Evolutionary conservation across 2,329 filamentous ascomycete species (phyloP).

Genomic region (Dactylonectria estremocensis): DNA sequence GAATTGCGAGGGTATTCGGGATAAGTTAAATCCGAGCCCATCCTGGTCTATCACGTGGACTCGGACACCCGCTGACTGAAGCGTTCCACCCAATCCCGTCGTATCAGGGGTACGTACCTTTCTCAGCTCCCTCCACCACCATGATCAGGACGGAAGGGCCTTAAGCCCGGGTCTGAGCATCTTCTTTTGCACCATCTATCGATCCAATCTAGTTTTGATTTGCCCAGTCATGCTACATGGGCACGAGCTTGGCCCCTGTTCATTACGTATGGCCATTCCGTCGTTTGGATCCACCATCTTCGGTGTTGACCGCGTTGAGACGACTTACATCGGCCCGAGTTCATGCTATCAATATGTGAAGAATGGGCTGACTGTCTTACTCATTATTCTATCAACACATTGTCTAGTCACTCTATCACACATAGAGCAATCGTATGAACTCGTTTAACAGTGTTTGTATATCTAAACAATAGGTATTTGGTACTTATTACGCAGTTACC

Average conservation of each 20-base stretch:
- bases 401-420: neutral
- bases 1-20: conserved; percentile 9
- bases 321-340: neutral
- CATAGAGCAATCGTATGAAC: neutral
- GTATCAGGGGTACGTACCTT: conserved; percentile 14
- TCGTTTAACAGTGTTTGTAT: neutral
- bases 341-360: neutral
- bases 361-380: neutral
- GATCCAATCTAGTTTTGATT: neutral
- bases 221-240: neutral
- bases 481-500: neutral
- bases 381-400: neutral
- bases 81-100: neutral
- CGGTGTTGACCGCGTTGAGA: neutral
- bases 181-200: neutral
- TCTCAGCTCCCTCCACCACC: conserved; percentile 9
- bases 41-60: conserved; percentile 10
- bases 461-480: too few relatives aligned
- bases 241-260: neutral
- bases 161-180: neutral
- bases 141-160: neutral
- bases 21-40: conserved; percentile 15
- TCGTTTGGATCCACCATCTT: neutral
- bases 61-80: neutral
- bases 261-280: neutral